phyloP scores from a whole-genome alignment of 495 filamentous ascomycete species.

The Sordaria brevicollis region DNA sequence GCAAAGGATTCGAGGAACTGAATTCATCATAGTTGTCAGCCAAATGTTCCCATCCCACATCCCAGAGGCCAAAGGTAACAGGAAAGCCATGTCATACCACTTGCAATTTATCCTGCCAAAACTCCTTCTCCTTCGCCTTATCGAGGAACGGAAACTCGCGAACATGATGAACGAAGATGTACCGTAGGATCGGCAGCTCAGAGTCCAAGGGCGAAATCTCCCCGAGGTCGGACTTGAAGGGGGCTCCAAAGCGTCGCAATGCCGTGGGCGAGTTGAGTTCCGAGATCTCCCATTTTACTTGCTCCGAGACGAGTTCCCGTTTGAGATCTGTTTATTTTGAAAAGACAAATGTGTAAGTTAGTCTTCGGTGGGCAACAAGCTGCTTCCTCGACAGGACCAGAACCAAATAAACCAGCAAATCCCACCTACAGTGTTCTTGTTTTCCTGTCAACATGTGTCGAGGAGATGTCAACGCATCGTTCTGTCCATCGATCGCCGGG shows the following conservation, averaged over 20 bases:
- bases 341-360: background rate
- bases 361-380: background rate
- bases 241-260: conserved; percentile 87
- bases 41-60: background rate
- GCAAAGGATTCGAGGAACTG: conserved; percentile 98
- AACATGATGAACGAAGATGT: conserved; percentile 97
- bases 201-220: conserved; percentile 91
- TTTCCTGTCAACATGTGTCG: conserved; percentile 66
- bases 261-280: conserved; percentile 93
- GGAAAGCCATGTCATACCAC: conserved; percentile 56
- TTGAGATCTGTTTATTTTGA: conserved; percentile 64
- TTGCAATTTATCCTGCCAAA: conserved; percentile 98
- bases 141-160: conserved; percentile 96
- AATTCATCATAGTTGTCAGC: conserved; percentile 10
- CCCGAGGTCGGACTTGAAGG: conserved; percentile 83
- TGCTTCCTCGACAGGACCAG: background rate
- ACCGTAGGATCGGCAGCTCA: conserved; percentile 85
- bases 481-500: background rate
- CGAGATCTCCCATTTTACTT: conserved; percentile 78
- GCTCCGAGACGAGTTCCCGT: conserved; percentile 82
- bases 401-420: background rate
- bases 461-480: conserved; percentile 9
- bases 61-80: background rate
- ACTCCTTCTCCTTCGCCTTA: conserved; percentile 93
- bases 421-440: conserved; percentile 84